These are phyloP conservation scores for Orychophragmus violaceus DNA, from an alignment of 345 rosid genomes.

Conservation along the genomic window DNA sequence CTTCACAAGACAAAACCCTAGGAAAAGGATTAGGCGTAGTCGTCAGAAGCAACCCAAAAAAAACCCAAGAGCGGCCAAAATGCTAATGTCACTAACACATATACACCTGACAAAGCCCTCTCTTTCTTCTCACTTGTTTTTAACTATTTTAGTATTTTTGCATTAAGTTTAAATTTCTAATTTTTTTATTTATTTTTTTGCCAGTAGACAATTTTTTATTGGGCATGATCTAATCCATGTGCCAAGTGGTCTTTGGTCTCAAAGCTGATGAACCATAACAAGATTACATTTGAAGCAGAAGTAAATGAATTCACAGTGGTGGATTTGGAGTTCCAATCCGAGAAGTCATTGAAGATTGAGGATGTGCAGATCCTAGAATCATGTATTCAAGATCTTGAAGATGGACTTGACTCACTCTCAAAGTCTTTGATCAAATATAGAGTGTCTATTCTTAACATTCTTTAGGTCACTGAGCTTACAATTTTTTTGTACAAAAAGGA, in stretches of 20 bases:
- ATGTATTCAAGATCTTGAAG: constrained; percentile 41
- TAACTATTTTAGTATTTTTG: too few relatives aligned
- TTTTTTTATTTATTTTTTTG: too few relatives aligned
- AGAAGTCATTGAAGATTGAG: not conserved
- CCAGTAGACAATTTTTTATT: too few relatives aligned
- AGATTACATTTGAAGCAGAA: constrained; percentile 20
- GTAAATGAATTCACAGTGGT: constrained; percentile 28
- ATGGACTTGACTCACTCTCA: constrained; percentile 33
- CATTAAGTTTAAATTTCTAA: too few relatives aligned
- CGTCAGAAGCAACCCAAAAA: too few relatives aligned
- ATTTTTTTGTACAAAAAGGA: not conserved
- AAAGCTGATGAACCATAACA: constrained; percentile 32
- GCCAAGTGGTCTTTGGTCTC: constrained; percentile 34
- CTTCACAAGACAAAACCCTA: too few relatives aligned
- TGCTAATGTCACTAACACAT: too few relatives aligned
- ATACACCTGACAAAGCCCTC: too few relatives aligned
- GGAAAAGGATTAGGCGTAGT: too few relatives aligned
- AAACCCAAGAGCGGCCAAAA: too few relatives aligned
- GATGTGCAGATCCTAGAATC: constrained; percentile 26
- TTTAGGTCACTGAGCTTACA: not conserved
- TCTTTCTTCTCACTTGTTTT: too few relatives aligned
- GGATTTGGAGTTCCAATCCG: constrained; percentile 26
- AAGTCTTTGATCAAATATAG: constrained; percentile 34
- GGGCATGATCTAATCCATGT: too few relatives aligned
- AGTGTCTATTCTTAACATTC: constrained; percentile 37